phyloP scores from a whole-genome alignment of 78 protist species.

The Tieghemostelium lacteum region DNA sequence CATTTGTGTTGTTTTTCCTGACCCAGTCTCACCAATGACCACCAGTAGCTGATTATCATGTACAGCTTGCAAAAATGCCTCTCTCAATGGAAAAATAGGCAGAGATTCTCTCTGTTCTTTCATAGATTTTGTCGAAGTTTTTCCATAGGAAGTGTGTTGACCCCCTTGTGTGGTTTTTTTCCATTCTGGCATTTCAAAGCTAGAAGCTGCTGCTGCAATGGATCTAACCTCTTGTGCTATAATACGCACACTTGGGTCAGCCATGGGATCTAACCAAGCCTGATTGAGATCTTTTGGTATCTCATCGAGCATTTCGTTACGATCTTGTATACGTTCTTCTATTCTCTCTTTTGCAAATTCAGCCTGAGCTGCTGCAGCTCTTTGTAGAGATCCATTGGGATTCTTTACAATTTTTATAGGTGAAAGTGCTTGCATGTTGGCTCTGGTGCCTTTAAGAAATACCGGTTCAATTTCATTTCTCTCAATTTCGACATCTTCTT shows the following conservation, averaged over 20 bases:
- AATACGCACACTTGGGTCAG: slow-evolving; percentile 85
- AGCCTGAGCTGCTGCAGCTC: slow-evolving; percentile 93
- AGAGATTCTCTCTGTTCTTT: slow-evolving; percentile 93
- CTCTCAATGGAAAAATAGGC: slow-evolving; percentile 91
- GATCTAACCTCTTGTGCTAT: slow-evolving; percentile 86
- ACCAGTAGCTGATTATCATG: slow-evolving; percentile 51
- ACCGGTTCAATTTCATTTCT: slow-evolving; percentile 93
- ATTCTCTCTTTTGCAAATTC: slow-evolving; percentile 93
- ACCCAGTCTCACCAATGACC: slow-evolving; percentile 87
- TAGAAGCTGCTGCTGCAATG: slow-evolving; percentile 17
- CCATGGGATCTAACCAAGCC: slow-evolving; percentile 93
- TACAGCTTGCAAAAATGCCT: slow-evolving; percentile 79
- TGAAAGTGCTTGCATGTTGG: slow-evolving; percentile 68
- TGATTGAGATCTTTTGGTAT: slow-evolving; percentile 87
- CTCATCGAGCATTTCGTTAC: slow-evolving; percentile 74
- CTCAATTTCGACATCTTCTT: slow-evolving; percentile 95
- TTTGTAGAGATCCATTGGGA: slow-evolving; percentile 96
- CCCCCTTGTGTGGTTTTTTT: slow-evolving; percentile 28
- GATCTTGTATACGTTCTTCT: slow-evolving; percentile 90
- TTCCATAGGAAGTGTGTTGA: slow-evolving; percentile 52
- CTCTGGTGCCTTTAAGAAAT: slow-evolving; percentile 89
- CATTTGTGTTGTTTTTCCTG: slow-evolving; percentile 96
- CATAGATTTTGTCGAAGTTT: slow-evolving; percentile 67
- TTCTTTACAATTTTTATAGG: slow-evolving; percentile 96
- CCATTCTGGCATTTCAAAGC: slow-evolving; percentile 62